Base-by-base conservation (phyloP, 345 rosid genomes). In the Psidium friedrichsthalianum region DNA sequence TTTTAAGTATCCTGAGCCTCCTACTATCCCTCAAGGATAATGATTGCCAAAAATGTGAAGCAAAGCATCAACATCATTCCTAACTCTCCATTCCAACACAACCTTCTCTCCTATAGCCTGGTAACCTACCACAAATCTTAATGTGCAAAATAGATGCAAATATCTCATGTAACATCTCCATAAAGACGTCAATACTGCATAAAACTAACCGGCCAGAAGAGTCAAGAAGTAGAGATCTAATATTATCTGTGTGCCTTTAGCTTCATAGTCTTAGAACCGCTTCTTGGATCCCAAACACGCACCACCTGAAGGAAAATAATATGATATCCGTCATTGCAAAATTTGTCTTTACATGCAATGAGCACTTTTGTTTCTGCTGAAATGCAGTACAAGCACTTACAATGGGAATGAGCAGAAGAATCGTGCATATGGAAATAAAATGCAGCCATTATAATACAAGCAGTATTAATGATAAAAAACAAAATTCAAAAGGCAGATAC, bases 221-320 rank as follows among this genome's bases (percentile, higher is more conserved):
- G 90, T 98, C 99, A 88, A 98, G 87, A 88, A 98, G 99, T 86
- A 98, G 87, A 76, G 98, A 96, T 88, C 99, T 92, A 85, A 98
- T 93, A 85, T 98, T 98, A 90, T 98, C 99, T 12, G 95, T 94
- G 87, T 98, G 99, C 89, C 99, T 99, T 90, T 94, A 98, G 89
- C 92, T 98, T 98, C 99, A 96, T 95, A 86, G 94, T 94, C 91
- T 98, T 98, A 56, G 95, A 93, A 88, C 99, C 99, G 89, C 94
- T 93, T 87, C 99, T 93, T 64, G 99, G 98, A 89, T 98, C 99
- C 99, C 99, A 98, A 88, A 96, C 98, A 56, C 99, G 99, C 88
- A 98, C 95, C 86, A 96, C 99, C 99, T 98, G 84, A 56, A 90
- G 54, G 64, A 86, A 55, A 80, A 80, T n/a, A 13, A 51, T 11